Evolutionary conservation across 2,329 filamentous ascomycete species (phyloP).

Genomic region (Xylaria sp.): DNA sequence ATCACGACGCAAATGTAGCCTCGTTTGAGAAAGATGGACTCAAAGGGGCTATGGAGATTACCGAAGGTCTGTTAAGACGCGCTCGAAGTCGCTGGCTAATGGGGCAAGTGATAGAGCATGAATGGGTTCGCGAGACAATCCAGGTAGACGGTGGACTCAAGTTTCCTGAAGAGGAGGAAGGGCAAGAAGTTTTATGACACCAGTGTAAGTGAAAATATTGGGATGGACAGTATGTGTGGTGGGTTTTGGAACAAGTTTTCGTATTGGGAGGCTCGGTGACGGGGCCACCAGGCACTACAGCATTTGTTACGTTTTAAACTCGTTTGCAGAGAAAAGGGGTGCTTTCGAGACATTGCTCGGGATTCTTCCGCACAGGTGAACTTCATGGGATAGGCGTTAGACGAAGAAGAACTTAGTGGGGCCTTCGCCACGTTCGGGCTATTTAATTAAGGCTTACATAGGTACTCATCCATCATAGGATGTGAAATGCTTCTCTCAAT

Average conservation of each 20-base stretch:
- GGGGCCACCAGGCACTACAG: background rate
- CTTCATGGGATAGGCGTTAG: constrained; percentile 25
- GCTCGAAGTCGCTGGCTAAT: constrained; percentile 81
- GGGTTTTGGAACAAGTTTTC: background rate
- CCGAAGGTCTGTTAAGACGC: constrained; percentile 85
- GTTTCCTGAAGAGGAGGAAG: constrained; percentile 69
- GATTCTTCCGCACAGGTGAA: constrained; percentile 3
- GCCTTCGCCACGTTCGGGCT: background rate
- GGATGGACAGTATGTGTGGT: constrained; percentile 2
- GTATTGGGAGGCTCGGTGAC: background rate
- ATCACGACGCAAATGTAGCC: constrained; percentile 76
- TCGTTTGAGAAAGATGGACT: constrained; percentile 73
- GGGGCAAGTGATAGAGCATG: constrained; percentile 74
- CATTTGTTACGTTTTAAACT: constrained; percentile 26
- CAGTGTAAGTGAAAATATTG: constrained; percentile 4
- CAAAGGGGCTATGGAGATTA: constrained; percentile 79
- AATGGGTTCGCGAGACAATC: constrained; percentile 83
- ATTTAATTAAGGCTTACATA: background rate
- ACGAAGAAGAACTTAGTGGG: constrained; percentile 2
- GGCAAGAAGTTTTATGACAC: constrained; percentile 60
- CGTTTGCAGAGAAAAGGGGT: background rate
- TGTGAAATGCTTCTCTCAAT: constrained; percentile 11
- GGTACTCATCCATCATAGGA: constrained; percentile 5
- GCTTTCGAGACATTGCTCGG: constrained; percentile 23
- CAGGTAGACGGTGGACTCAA: constrained; percentile 69